Evolutionary conservation across 805 yeast species (phyloP), one percentile per base, ranked within the genome.

Genomic region (Metschnikowia amazonensis): DNA sequence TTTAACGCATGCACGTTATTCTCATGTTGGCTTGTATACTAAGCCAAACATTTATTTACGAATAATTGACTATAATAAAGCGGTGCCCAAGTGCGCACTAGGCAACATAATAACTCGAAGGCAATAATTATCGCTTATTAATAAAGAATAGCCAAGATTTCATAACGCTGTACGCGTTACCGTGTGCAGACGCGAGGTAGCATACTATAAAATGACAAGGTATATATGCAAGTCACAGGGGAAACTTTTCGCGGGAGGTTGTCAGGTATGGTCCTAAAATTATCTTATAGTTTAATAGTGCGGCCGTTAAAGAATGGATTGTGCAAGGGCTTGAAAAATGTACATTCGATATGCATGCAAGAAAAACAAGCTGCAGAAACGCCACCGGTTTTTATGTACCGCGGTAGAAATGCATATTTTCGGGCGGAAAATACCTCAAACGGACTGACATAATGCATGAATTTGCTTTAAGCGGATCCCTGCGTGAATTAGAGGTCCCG

Each of bases 401-500:
- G 33, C 29, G 29, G 33, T 29, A 5, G 33, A 37, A 20, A 5
- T 37, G 41, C 41, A 37, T 37, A 27, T 6, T 27, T 28, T 28
- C 25, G 32, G 31, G 27, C 32, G 32, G 14, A 28, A 27, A 29
- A 28, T 20, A 37, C 20, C 41, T 28, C 32, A 27, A 27, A 37
- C n/a, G 28, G 41, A 27, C 25, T 29, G 25, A 16, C 41, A 20
- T 37, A n/a, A 17, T 37, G 41, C 41, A 37, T 13, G 25, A n/a
- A 28, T n/a, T 10, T 18, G 41, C 41, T 28, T 37, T 20, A 28
- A 18, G 33, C 33, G 33, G 41, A 27, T 37, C 41, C 33, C 41
- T 37, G 33, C 41, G 41, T 37, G 41, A 36, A 18, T 3, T 18
- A 32, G 35, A 32, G 35, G 35, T 32, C 35, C 35, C 35, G 35